Evolutionary conservation across 2,329 filamentous ascomycete genomes (phyloP), one percentile per base, ranked within the genome.

Genomic region (Ophiocordyceps sinensis): DNA sequence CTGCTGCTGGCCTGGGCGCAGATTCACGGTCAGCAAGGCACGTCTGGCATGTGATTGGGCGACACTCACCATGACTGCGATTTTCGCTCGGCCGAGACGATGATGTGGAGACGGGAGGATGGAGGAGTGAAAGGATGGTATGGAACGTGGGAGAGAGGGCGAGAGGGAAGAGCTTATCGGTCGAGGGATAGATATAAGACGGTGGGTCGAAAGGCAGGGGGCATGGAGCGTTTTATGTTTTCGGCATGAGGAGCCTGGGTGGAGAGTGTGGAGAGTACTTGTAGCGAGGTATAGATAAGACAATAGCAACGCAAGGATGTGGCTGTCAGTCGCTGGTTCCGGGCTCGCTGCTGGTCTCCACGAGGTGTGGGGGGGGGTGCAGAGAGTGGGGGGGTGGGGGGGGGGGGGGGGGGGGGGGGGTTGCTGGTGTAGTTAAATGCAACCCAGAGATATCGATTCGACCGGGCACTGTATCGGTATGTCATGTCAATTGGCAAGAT

Each of bases 1-100:
- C 51, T 51, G 41, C 51, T 51, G 43, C 47, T 50, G 44, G 56
- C 53, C 55, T 57, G 40, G 26, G 29, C 28, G 31, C 10, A 34
- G 13, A 30, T 5, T 4, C 14, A 23, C 3, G 4, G 39, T 36
- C 23, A 36, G 30, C 31, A 17, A 14, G 12, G 5, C 30, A 13
- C 7, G n/a, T 15, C 23, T 26, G 23, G 9, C 23, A 26, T 26
- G 23, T 26, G 23, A 26, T 26, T 26, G 23, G 23, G 9, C 23
- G 9, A 26, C 9, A 26, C 23, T 3, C 23, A 52, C 51, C 51
- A 53, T 52, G 43, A 39, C 42, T 48, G 46, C 41, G 43, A 44
- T 45, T 21, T 38, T 41, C 2, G 23, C 19, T 4, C 3, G 23
- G 6, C 23, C 23, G 23, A 23, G 14, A 31, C 8, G 30, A 31